A percentile compares a stretch with the other conserved stretches of the same genome.
These are phyloP conservation scores for Canariomyces notabilis DNA, from an alignment of 2,329 filamentous ascomycete species.

Conservation along the genomic window DNA sequence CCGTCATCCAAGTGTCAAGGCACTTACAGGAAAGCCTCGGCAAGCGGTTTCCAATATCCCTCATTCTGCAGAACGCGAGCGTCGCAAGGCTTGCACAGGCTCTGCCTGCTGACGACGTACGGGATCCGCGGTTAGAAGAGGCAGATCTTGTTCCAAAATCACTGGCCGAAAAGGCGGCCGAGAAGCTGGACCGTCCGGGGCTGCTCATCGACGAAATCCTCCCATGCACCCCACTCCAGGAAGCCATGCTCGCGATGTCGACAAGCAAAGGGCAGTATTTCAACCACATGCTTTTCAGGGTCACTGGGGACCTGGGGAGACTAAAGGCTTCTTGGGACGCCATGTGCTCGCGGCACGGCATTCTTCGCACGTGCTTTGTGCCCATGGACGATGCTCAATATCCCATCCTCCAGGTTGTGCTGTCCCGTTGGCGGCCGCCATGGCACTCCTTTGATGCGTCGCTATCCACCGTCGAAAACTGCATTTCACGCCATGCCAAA, in stretches of 20 bases:
- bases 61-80: conserved; percentile 63
- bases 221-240: conserved; percentile 82
- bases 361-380: conserved; percentile 72
- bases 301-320: conserved; percentile 44
- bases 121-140: not conserved
- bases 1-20: conserved; percentile 66
- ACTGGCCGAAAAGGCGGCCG: conserved; percentile 29
- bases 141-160: conserved; percentile 18
- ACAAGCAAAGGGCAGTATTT: conserved; percentile 53
- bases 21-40: conserved; percentile 44
- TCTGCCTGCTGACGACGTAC: conserved; percentile 15
- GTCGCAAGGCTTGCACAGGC: conserved; percentile 54
- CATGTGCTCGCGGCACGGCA: conserved; percentile 63
- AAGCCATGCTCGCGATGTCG: conserved; percentile 71
- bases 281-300: conserved; percentile 63
- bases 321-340: conserved; percentile 58
- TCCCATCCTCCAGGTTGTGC: conserved; percentile 68
- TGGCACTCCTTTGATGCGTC: conserved; percentile 37
- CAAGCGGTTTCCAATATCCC: conserved; percentile 57
- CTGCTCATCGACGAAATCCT: conserved; percentile 51
- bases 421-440: conserved; percentile 41
- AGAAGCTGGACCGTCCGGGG: conserved; percentile 30
- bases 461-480: conserved; percentile 30
- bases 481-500: conserved; percentile 37
- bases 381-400: conserved; percentile 55